Conservation (phyloP, 495 filamentous ascomycete genomes). For the Penicillium longicatenatum region DNA sequence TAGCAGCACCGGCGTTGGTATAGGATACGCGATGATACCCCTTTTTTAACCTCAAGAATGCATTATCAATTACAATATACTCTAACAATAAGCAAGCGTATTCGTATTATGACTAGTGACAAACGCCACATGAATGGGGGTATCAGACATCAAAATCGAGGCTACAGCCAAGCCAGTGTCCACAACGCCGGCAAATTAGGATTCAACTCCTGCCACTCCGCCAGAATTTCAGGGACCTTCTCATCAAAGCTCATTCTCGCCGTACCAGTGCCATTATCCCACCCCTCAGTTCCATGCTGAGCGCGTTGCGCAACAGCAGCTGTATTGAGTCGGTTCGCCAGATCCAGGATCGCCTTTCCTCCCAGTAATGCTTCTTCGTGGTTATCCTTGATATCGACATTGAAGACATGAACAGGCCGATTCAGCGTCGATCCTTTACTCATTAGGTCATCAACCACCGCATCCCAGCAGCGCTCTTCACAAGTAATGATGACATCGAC, state of each 20-base stretch:
- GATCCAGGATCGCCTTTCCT: constrained; percentile 87
- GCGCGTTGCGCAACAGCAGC: constrained; percentile 76
- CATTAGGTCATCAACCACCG: constrained; percentile 91
- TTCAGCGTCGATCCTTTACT: constrained; percentile 82
- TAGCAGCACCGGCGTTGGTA: background rate
- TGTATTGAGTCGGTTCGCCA: constrained; percentile 84
- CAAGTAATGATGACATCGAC: constrained; percentile 97
- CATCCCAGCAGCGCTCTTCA: constrained; percentile 98
- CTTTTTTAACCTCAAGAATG: background rate
- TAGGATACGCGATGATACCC: background rate
- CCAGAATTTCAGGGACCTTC: constrained; percentile 87
- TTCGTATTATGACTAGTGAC: background rate
- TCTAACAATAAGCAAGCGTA: background rate
- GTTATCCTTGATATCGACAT: constrained; percentile 97
- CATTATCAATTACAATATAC: background rate
- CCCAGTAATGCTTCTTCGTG: constrained; percentile 94
- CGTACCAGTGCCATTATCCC: constrained; percentile 67
- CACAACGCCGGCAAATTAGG: constrained; percentile 87
- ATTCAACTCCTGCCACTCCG: constrained; percentile 95
- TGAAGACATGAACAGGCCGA: constrained; percentile 93
- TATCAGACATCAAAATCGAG: constrained; percentile 1
- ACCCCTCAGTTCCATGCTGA: constrained; percentile 59
- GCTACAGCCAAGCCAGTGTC: constrained; percentile 92
- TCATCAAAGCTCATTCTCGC: constrained; percentile 84
- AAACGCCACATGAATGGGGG: background rate